Percentiles rank a stretch among this genome's conserved stretches.
phyloP scores from a whole-genome alignment of 768 basidiomycete genomes.

The Trametes gibbosa region DNA sequence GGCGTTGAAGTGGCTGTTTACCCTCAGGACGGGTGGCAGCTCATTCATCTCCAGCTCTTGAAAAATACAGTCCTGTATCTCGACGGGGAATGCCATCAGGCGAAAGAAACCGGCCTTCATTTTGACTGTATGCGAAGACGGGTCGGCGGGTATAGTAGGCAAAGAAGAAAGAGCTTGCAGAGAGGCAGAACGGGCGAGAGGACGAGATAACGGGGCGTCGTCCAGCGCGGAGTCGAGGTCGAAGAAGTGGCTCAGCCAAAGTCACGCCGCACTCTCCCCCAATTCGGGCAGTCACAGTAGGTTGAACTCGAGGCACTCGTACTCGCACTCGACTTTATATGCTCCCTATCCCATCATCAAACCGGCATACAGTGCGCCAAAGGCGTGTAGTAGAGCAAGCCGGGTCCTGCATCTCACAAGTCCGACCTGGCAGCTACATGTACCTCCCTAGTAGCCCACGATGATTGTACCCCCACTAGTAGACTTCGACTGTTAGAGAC shows the following conservation, averaged over 20 bases:
- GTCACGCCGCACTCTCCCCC: conserved; percentile 4
- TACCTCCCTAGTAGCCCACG: no score
- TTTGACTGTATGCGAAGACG: not conserved
- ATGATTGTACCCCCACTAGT: no score
- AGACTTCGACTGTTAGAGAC: no score
- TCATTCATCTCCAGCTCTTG: conserved; percentile 27
- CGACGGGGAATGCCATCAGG: conserved; percentile 32
- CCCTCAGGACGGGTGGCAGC: conserved; percentile 26
- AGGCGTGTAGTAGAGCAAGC: no score
- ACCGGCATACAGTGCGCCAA: no score
- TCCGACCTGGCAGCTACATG: no score
- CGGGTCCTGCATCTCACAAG: no score
- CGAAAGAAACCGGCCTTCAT: conserved; percentile 1
- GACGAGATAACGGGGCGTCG: not conserved
- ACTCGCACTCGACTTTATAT: no score
- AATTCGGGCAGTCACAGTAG: conserved; percentile 1
- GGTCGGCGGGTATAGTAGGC: not conserved
- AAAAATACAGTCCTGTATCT: conserved; percentile 36
- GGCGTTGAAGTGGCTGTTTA: conserved; percentile 28
- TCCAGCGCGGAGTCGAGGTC: not conserved
- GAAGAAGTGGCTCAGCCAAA: not conserved
- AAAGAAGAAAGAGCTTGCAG: not conserved
- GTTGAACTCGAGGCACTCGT: no score
- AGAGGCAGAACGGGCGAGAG: not conserved
- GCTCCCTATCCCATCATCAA: no score